Base-by-base conservation (phyloP, 2,329 filamentous ascomycete genomes). In the Fusarium floridanum region DNA sequence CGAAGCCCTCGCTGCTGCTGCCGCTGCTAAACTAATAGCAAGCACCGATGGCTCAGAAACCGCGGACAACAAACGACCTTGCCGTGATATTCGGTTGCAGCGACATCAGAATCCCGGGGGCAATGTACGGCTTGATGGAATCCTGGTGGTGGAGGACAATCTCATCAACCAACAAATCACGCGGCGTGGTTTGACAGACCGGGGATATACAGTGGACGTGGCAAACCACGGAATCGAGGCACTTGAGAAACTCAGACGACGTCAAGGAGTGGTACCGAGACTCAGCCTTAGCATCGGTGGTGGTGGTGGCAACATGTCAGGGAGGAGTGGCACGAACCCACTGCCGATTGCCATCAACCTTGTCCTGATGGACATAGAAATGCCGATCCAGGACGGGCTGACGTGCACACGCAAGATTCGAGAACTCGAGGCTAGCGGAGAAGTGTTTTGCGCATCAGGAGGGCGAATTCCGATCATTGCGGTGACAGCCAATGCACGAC, bases 331-430 rank as follows among this genome's bases (percentile, higher is more conserved):
- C 17, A 45, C 69, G 11, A 68, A 73, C 39, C 61, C 72, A 5
- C 41, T 66, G 10, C 74, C 76, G 7, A 74, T 86, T 29, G 83
- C 85, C 1, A 82, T 92, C 27, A 89, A 89, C 60, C 85, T 94
- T 6, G 89, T 94, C 20, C 84, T 94, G 22, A 94, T 94, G 92
- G 93, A 94, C 76, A 90, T 93, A 75, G 91, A 94, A 78, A 94
- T 94, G 92, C 92, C 92, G 2, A 83, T 94, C 17, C 92, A 93
- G 86, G 91, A 94, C 75, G 93, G 93, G 0, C 83, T 93, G 66
- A 90, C 90, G 2, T 93, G 92, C 78, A 92, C 91, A 14, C 86
- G 86, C 36, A 86, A 87, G 50, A 93, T 95, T 65, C 87, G 93
- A 17, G 86, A 90, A 70, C 81, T 93, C 66, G 91, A 93, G 80